Conservation (phyloP, 805 yeast genomes). For the Lachancea meyersii region DNA sequence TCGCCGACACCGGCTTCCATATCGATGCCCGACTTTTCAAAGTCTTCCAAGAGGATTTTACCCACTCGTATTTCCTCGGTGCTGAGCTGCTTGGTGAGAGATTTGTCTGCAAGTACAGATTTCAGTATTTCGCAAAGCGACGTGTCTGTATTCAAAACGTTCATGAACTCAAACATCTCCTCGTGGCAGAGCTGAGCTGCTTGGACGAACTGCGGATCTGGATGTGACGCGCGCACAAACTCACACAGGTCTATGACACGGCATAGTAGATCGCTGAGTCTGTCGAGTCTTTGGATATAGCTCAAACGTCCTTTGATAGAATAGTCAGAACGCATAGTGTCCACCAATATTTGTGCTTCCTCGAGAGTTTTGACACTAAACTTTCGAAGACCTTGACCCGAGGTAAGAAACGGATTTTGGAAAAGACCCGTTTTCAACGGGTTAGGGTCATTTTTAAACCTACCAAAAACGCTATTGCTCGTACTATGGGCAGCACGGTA, state of each 20-base stretch:
- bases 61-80: slow-evolving; percentile 82
- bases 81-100: slow-evolving; percentile 37
- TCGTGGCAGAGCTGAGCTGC: slow-evolving; percentile 89
- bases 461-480: slow-evolving; percentile 7
- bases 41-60: slow-evolving; percentile 69
- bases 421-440: slow-evolving; percentile 56
- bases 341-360: slow-evolving; percentile 58
- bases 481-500: slow-evolving; percentile 10
- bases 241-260: slow-evolving; percentile 92
- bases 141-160: slow-evolving; percentile 77
- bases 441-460: background rate
- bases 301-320: slow-evolving; percentile 38
- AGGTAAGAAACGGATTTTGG: slow-evolving; percentile 58
- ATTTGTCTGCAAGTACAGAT: slow-evolving; percentile 41
- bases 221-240: slow-evolving; percentile 84
- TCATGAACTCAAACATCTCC: slow-evolving; percentile 89
- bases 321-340: slow-evolving; percentile 45
- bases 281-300: slow-evolving; percentile 66
- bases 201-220: slow-evolving; percentile 57
- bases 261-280: slow-evolving; percentile 81
- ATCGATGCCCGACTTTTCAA: slow-evolving; percentile 83
- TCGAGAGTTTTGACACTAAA: slow-evolving; percentile 62
- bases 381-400: slow-evolving; percentile 62
- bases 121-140: slow-evolving; percentile 58
- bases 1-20: slow-evolving; percentile 60